phyloP scores from a whole-genome alignment of 768 basidiomycete genomes.

The Podaxis mareebaensis region DNA sequence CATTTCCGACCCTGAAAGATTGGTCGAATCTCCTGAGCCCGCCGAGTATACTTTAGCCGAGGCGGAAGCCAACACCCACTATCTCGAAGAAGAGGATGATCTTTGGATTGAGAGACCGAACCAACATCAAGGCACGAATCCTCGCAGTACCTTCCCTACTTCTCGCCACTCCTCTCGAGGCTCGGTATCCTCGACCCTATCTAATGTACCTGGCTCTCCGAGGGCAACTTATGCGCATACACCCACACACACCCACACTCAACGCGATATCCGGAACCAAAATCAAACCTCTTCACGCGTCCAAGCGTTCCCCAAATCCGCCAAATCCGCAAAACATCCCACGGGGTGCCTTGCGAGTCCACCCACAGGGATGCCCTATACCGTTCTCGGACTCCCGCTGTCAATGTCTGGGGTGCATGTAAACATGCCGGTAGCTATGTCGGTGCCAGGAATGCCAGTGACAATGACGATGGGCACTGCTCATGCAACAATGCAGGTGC shows the following conservation, averaged over 20 bases:
- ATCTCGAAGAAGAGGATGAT: background rate
- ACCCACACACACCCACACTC: background rate
- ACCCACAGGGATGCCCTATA: background rate
- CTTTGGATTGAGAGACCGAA: background rate
- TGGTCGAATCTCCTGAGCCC: conserved; percentile 14
- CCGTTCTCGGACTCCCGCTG: background rate
- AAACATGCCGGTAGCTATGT: background rate
- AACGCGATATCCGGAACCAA: background rate
- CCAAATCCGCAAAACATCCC: background rate
- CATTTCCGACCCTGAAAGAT: conserved; percentile 1
- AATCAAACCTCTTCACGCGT: background rate
- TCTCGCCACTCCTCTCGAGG: background rate
- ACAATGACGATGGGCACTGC: conserved; percentile 5
- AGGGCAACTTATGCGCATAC: background rate
- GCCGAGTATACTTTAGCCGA: background rate
- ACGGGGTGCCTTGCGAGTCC: background rate
- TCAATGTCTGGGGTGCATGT: background rate
- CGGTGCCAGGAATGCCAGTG: background rate
- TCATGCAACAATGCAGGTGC: background rate
- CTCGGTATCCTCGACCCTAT: background rate
- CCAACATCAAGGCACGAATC: background rate
- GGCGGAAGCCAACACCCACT: background rate
- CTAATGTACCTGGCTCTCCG: background rate
- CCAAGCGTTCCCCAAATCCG: background rate
- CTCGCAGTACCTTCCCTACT: background rate